Percentiles rank a stretch among this genome's conserved stretches.
Conservation (phyloP, 441 rosid species). For the Populus hybrid region DNA sequence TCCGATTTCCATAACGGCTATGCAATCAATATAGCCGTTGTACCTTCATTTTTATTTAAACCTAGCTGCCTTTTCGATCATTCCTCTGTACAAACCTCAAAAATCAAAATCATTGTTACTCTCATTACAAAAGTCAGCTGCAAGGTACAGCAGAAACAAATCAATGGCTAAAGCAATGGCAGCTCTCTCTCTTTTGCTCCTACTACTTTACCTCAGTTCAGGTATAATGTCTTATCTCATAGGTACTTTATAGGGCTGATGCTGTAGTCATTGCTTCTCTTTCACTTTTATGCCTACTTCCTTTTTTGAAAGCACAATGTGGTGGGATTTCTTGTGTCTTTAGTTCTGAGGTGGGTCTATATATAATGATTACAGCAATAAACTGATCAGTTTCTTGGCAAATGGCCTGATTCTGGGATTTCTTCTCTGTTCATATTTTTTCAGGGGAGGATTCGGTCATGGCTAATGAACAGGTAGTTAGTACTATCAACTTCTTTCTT, state of each 20-base stretch:
- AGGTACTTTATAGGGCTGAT: neutral
- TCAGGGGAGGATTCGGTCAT: neutral
- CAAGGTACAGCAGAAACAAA: neutral
- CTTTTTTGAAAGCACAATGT: neutral
- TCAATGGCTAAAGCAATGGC: neutral
- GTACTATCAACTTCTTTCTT: neutral
- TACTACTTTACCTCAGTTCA: neutral
- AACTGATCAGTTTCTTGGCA: too few species aligned
- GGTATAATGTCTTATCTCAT: neutral
- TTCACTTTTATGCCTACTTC: too few species aligned
- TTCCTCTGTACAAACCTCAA: neutral
- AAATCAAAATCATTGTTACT: neutral
- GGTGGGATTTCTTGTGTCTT: neutral
- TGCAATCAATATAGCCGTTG: slow-evolving; percentile 8
- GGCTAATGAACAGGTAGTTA: slow-evolving; percentile 1
- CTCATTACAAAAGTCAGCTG: neutral
- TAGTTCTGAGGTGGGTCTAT: neutral
- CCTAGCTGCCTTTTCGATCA: neutral
- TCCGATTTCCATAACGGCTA: slow-evolving; percentile 1
- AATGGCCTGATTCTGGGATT: neutral
- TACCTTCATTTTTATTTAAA: neutral
- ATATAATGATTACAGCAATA: neutral
- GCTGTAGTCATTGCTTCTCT: too few species aligned
- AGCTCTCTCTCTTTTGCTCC: neutral
- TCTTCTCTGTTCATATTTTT: neutral